A percentile compares a stretch with the other conserved stretches of the same genome.
Evolutionary conservation across 768 basidiomycete species (phyloP).

Genomic region (Pleurotus sapidus): DNA sequence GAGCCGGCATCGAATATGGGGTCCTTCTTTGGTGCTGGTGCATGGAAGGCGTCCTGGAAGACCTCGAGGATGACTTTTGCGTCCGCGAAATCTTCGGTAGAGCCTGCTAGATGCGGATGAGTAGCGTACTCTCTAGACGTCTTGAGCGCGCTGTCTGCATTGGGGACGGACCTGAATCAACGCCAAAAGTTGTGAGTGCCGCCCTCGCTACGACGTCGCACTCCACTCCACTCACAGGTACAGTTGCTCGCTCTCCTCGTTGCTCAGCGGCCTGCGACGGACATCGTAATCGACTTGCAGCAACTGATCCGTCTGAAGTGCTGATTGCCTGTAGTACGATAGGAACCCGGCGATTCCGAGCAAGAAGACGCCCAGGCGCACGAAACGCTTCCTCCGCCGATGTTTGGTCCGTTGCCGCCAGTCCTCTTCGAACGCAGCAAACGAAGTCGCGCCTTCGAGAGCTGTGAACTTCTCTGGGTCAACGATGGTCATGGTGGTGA

Average conservation of each 20-base stretch:
- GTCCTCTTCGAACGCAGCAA: not conserved
- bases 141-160: slow-evolving; percentile 51
- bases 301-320: not conserved
- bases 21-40: slow-evolving; percentile 34
- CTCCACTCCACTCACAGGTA: slow-evolving; percentile 24
- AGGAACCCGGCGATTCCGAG: not conserved
- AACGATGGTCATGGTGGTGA: slow-evolving; percentile 2
- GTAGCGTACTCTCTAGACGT: slow-evolving; percentile 59
- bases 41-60: slow-evolving; percentile 65
- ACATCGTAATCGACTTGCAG: not conserved
- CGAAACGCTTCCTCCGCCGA: not conserved
- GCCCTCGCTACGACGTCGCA: not conserved
- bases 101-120: slow-evolving; percentile 74
- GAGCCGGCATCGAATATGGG: slow-evolving; percentile 76
- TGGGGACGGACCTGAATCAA: slow-evolving; percentile 48
- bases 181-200: not conserved
- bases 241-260: slow-evolving; percentile 20
- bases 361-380: not conserved
- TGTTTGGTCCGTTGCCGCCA: not conserved
- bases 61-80: slow-evolving; percentile 66
- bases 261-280: slow-evolving; percentile 9
- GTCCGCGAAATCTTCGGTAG: slow-evolving; percentile 54
- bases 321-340: not conserved
- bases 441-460: not conserved
- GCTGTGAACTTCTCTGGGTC: not conserved